Percentiles rank a stretch among this genome's conserved stretches.
Conservation (phyloP, 371 early-diverging fungal genomes). For the Mucor velutinosus region DNA sequence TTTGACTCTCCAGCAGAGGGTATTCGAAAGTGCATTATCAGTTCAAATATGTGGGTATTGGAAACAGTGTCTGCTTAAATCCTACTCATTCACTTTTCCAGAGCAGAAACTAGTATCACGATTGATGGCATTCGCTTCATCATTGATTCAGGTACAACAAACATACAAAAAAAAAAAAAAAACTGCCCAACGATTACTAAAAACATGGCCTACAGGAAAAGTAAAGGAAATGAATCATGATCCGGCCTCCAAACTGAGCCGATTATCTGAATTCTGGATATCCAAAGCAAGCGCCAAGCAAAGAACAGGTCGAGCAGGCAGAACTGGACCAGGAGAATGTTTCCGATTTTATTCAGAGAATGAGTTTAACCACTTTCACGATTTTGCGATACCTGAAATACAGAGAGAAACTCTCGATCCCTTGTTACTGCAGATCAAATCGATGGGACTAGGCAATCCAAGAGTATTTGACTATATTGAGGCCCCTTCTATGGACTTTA, state of each 20-base stretch:
- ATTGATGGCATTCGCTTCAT: conserved; percentile 97
- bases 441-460: conserved; percentile 58
- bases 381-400: conserved; percentile 93
- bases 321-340: conserved; percentile 96
- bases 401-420: conserved; percentile 86
- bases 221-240: conserved; percentile 71
- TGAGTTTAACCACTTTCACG: conserved; percentile 89
- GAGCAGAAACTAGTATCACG: conserved; percentile 98
- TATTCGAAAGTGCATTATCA: conserved; percentile 60
- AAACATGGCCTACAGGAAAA: conserved; percentile 34
- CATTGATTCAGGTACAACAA: conserved; percentile 89
- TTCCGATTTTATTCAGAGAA: conserved; percentile 96
- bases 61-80: neutral
- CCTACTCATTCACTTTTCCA: neutral
- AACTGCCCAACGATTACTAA: neutral
- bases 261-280: conserved; percentile 83
- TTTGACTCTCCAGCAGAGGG: conserved; percentile 55
- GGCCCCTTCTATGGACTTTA: conserved; percentile 62
- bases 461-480: conserved; percentile 59
- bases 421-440: conserved; percentile 77
- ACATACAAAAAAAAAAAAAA: neutral
- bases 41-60: conserved; percentile 31
- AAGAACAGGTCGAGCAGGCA: conserved; percentile 98
- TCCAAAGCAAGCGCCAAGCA: conserved; percentile 95
- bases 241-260: conserved; percentile 56